These are phyloP conservation scores for Tylopilus sp. DNA, from an alignment of 768 basidiomycete genomes.

Conservation along the genomic window DNA sequence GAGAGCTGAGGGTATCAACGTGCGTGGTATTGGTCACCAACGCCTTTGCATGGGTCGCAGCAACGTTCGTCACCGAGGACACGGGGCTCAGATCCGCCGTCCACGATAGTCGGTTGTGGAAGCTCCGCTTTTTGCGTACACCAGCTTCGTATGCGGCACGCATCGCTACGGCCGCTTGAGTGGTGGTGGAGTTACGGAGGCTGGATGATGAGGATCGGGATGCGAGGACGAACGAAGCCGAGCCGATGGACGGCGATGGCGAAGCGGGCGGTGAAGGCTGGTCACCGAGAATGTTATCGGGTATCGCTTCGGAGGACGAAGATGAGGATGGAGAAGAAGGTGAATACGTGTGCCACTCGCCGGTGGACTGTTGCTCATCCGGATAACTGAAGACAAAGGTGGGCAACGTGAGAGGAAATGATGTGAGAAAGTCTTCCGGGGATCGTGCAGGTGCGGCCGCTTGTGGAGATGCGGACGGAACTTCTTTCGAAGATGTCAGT, in stretches of 20 bases:
- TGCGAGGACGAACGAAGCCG: constrained; percentile 24
- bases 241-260: constrained; percentile 28
- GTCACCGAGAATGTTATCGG: constrained; percentile 19
- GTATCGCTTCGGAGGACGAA: constrained; percentile 27
- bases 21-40: constrained; percentile 5
- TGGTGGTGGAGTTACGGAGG: constrained; percentile 18
- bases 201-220: constrained; percentile 30
- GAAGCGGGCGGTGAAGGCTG: constrained; percentile 27
- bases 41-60: constrained; percentile 18
- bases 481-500: constrained; percentile 29
- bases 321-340: constrained; percentile 32
- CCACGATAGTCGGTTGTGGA: constrained; percentile 30
- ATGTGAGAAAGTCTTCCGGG: constrained; percentile 45
- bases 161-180: constrained; percentile 24
- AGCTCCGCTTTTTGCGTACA: constrained; percentile 34
- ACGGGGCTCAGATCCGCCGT: constrained; percentile 22
- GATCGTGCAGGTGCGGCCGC: constrained; percentile 29
- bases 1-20: constrained; percentile 1
- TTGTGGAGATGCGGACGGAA: neutral
- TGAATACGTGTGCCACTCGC: constrained; percentile 27
- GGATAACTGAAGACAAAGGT: constrained; percentile 31
- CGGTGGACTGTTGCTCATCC: constrained; percentile 22
- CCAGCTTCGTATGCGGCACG: constrained; percentile 32
- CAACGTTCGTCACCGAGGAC: constrained; percentile 20
- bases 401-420: constrained; percentile 58